These are phyloP conservation scores for Trichosporon ovoides DNA, from an alignment of 1,284 basidiomycete species.

Conservation along the genomic window DNA sequence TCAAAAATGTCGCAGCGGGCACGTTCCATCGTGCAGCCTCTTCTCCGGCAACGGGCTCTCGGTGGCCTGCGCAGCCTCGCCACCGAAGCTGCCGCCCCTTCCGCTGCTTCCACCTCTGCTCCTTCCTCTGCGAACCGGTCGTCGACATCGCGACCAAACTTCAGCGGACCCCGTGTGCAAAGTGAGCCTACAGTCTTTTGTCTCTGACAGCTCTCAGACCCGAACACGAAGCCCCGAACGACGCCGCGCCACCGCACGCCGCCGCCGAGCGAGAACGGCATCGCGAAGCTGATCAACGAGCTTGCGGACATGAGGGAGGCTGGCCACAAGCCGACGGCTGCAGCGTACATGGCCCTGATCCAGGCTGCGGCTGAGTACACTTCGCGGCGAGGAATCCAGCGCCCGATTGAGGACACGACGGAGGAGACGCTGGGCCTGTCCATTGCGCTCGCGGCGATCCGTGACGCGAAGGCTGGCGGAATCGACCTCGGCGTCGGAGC, in stretches of 20 bases:
- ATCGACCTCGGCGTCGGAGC: slow-evolving; percentile 32
- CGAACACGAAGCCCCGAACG: no score
- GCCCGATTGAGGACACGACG: slow-evolving; percentile 10
- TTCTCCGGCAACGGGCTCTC: background rate
- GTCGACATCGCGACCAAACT: background rate
- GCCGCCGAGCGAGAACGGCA: background rate
- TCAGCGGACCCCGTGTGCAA: background rate
- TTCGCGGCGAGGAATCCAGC: background rate
- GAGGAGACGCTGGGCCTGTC: slow-evolving; percentile 29
- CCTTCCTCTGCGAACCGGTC: background rate
- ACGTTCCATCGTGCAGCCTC: background rate
- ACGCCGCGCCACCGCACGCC: background rate
- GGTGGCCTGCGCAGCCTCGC: background rate
- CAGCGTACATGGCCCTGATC: slow-evolving; percentile 35
- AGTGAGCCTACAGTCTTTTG: background rate
- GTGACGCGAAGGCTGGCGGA: slow-evolving; percentile 34
- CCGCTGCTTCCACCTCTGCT: background rate
- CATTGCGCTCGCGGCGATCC: slow-evolving; percentile 32
- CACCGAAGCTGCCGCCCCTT: background rate
- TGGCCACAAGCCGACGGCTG: slow-evolving; percentile 22
- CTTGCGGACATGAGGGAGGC: slow-evolving; percentile 23
- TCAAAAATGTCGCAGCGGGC: slow-evolving; percentile 1
- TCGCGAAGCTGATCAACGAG: slow-evolving; percentile 25
- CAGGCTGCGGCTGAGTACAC: slow-evolving; percentile 30
- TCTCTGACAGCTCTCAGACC: background rate